Evolutionary conservation across 106 monocot species (phyloP).

Genomic region (Dioscorea alata): DNA sequence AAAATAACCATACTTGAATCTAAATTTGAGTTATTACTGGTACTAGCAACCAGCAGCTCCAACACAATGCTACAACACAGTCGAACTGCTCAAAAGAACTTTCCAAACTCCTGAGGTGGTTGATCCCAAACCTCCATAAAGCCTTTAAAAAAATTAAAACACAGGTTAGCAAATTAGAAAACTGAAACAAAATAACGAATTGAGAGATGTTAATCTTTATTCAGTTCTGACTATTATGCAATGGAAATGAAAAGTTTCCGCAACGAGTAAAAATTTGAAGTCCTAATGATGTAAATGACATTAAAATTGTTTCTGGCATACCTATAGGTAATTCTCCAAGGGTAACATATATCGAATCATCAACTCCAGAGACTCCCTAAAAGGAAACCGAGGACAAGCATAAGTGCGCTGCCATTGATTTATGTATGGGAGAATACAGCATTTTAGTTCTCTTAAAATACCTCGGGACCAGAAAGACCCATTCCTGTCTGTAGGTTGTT

Average conservation of each 20-base stretch:
- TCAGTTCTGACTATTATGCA: too few species aligned
- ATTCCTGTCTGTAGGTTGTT: slow-evolving; percentile 24
- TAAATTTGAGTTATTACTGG: too few species aligned
- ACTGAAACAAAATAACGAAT: background rate
- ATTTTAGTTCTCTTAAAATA: background rate
- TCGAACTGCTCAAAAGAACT: slow-evolving; percentile 47
- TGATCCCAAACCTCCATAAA: slow-evolving; percentile 80
- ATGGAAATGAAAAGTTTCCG: too few species aligned
- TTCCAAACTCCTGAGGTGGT: slow-evolving; percentile 53
- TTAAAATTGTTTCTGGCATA: slow-evolving; percentile 8
- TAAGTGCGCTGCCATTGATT: too few species aligned
- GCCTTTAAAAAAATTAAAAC: slow-evolving; percentile 20
- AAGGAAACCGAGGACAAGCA: background rate
- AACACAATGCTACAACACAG: background rate
- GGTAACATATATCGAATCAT: slow-evolving; percentile 46
- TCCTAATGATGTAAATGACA: too few species aligned
- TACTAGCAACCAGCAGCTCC: too few species aligned
- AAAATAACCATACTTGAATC: too few species aligned
- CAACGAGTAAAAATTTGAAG: too few species aligned
- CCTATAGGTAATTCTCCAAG: slow-evolving; percentile 43
- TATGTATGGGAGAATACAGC: too few species aligned
- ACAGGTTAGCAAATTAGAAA: background rate
- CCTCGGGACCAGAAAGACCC: slow-evolving; percentile 33
- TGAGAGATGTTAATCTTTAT: too few species aligned
- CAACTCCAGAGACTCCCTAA: slow-evolving; percentile 38